These are phyloP conservation scores for Tuber melanosporum DNA, from an alignment of 495 filamentous ascomycete genomes.

Conservation along the genomic window DNA sequence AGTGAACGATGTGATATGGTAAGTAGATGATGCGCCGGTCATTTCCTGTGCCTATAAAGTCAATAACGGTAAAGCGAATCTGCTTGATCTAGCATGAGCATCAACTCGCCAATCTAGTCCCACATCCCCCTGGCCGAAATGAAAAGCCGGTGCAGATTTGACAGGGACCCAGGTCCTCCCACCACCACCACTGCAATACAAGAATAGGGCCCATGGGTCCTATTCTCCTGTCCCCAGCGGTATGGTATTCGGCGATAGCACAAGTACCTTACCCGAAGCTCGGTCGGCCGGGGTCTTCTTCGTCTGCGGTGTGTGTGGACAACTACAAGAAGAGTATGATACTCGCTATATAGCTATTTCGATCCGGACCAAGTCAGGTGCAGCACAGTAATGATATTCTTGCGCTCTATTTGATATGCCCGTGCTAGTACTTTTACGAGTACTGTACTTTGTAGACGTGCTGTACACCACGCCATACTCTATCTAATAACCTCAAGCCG, in stretches of 20 bases:
- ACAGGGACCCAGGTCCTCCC: neutral
- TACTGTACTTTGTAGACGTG: no score
- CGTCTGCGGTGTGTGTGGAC: neutral
- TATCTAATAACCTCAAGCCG: neutral
- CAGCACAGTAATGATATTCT: neutral
- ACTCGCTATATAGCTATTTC: neutral
- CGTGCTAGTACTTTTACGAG: neutral
- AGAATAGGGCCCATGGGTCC: neutral
- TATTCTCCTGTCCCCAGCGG: neutral
- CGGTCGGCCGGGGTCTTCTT: neutral
- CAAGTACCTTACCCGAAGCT: neutral
- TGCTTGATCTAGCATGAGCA: neutral
- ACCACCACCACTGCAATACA: neutral
- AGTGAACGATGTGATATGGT: neutral
- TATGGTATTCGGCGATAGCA: neutral
- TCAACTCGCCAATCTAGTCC: neutral
- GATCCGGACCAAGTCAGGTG: neutral
- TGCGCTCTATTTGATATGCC: neutral
- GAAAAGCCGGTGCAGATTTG: neutral
- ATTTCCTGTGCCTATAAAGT: neutral
- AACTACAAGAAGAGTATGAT: no score
- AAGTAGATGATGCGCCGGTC: neutral
- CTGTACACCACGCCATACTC: neutral
- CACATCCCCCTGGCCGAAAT: neutral
- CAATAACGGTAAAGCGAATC: neutral